Conservation (phyloP, 106 monocot species). For the Apostasia shenzhenica region DNA sequence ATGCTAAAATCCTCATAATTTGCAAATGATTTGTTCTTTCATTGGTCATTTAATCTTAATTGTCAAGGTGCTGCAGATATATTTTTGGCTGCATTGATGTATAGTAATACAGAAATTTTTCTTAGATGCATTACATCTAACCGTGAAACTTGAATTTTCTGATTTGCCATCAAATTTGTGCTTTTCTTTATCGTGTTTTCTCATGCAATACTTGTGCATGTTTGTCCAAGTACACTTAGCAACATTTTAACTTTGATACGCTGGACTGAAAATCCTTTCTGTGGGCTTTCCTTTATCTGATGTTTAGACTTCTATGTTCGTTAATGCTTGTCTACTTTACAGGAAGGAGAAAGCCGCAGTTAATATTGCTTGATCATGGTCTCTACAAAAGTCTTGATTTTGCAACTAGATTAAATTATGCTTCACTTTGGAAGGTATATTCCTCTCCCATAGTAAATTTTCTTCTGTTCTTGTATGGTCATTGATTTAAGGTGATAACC, state of each 20-base stretch:
- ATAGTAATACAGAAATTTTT: too few relatives aligned
- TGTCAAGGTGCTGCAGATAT: too few relatives aligned
- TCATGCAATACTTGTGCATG: neutral
- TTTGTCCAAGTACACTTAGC: neutral
- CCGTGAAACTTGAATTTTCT: too few relatives aligned
- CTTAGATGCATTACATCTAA: too few relatives aligned
- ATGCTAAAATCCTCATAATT: too few relatives aligned
- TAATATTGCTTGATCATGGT: slow-evolving; percentile 94
- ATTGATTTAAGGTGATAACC: neutral
- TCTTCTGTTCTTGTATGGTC: neutral
- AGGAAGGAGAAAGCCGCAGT: slow-evolving; percentile 80
- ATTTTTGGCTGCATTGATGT: too few relatives aligned
- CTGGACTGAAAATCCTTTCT: neutral
- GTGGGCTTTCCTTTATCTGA: neutral
- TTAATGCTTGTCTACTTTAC: neutral
- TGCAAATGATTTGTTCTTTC: too few relatives aligned
- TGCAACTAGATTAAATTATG: slow-evolving; percentile 74
- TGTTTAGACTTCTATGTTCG: neutral
- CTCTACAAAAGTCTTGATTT: slow-evolving; percentile 86
- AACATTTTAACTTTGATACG: neutral
- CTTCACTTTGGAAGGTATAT: slow-evolving; percentile 88
- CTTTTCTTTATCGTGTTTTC: neutral
- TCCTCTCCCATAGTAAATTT: neutral
- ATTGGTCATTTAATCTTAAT: too few relatives aligned
- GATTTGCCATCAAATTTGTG: neutral